A percentile compares a stretch with the other conserved stretches of the same genome.
phyloP scores from a whole-genome alignment of 2,329 filamentous ascomycete species.

The Paecilomyces variotii region DNA sequence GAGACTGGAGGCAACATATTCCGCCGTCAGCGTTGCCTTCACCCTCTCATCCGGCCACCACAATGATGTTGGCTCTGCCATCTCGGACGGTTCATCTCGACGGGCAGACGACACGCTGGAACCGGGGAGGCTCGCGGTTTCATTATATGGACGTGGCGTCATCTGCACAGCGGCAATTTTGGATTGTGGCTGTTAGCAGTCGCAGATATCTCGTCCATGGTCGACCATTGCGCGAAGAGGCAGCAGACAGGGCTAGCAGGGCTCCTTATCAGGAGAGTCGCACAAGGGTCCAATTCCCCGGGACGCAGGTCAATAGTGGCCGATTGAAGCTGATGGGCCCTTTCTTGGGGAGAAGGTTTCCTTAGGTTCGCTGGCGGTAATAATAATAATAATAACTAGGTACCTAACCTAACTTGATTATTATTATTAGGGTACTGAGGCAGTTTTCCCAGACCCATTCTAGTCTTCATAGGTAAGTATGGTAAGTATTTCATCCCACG shows the following conservation, averaged over 20 bases:
- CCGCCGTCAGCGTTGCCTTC: conserved; percentile 32
- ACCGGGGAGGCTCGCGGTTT: background rate
- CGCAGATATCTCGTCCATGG: background rate
- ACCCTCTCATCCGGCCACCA: conserved; percentile 42
- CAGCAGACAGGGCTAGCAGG: background rate
- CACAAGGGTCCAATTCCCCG: background rate
- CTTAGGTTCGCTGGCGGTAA: no score
- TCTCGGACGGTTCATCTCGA: conserved; percentile 10
- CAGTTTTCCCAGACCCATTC: background rate
- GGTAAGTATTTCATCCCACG: background rate
- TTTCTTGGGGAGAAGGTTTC: background rate
- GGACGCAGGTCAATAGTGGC: background rate
- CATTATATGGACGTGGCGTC: background rate
- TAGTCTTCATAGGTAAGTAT: background rate
- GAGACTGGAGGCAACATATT: conserved; percentile 31
- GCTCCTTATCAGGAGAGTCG: background rate
- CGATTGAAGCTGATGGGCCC: background rate
- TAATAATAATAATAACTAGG: no score
- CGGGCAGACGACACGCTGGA: background rate
- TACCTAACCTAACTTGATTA: no score
- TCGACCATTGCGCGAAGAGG: background rate
- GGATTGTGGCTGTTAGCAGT: background rate
- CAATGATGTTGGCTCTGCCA: conserved; percentile 25
- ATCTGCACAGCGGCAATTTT: background rate
- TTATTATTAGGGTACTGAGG: background rate